A percentile compares a stretch with the other conserved stretches of the same genome.
phyloP scores from a whole-genome alignment of 306 rosid species.

The Boehmeria nivea region DNA sequence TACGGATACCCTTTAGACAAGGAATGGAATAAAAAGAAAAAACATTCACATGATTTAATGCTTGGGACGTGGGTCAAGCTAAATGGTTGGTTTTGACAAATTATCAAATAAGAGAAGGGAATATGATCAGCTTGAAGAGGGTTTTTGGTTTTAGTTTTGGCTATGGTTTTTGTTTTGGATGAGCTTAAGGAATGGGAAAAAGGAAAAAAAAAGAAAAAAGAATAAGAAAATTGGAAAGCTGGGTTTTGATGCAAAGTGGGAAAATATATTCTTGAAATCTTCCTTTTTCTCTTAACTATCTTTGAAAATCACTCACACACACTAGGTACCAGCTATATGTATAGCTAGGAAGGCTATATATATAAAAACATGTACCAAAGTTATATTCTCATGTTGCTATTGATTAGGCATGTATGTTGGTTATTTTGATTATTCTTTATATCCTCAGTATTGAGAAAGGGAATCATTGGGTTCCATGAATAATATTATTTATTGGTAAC shows the following conservation, averaged over 20 bases:
- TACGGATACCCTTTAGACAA: slow-evolving; percentile 28
- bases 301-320: slow-evolving; percentile 32
- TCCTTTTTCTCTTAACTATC: slow-evolving; percentile 24
- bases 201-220: too few species aligned
- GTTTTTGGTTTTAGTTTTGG: slow-evolving; percentile 21
- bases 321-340: slow-evolving; percentile 5
- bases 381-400: slow-evolving; percentile 34
- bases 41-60: slow-evolving; percentile 15
- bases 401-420: neutral
- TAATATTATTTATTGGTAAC: too few species aligned
- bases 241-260: slow-evolving; percentile 48
- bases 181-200: slow-evolving; percentile 21
- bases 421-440: neutral
- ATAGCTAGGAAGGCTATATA: slow-evolving; percentile 25
- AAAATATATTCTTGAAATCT: slow-evolving; percentile 52
- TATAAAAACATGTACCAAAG: slow-evolving; percentile 21
- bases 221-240: slow-evolving; percentile 18
- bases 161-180: slow-evolving; percentile 30
- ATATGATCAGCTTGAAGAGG: slow-evolving; percentile 44
- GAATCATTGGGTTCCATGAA: slow-evolving; percentile 17
- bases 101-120: slow-evolving; percentile 23
- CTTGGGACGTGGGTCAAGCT: slow-evolving; percentile 31
- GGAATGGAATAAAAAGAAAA: slow-evolving; percentile 59
- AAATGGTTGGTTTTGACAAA: slow-evolving; percentile 11
- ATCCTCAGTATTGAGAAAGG: neutral